Evolutionary conservation across 768 basidiomycete species (phyloP).

Genomic region (Sarcodon aspratus): DNA sequence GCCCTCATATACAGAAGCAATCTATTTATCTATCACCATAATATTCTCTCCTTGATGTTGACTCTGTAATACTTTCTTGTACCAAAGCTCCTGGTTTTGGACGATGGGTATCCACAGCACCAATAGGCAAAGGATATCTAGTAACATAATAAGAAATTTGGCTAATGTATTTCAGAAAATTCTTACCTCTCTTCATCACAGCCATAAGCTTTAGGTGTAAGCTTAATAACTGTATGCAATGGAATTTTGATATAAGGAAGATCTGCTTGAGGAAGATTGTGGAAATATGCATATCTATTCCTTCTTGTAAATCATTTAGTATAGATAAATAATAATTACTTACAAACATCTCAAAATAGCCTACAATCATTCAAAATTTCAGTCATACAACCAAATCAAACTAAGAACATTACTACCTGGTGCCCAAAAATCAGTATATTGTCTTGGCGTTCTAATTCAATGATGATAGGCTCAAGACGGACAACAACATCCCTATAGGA

Average conservation of each 20-base stretch:
- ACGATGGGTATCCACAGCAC: constrained; percentile 90
- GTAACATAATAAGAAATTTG: neutral
- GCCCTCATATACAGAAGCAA: neutral
- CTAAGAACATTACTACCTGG: constrained; percentile 29
- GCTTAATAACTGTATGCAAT: constrained; percentile 93
- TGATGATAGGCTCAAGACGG: constrained; percentile 93
- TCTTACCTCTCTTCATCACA: constrained; percentile 89
- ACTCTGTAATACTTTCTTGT: neutral
- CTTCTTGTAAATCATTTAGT: neutral
- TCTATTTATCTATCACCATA: neutral
- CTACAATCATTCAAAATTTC: constrained; percentile 17
- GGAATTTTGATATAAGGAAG: constrained; percentile 98
- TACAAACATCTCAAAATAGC: constrained; percentile 74
- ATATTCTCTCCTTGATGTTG: constrained; percentile 7
- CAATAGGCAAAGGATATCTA: constrained; percentile 83
- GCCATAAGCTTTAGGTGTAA: constrained; percentile 96
- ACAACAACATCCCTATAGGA: constrained; percentile 96
- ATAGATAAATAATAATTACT: constrained; percentile 13
- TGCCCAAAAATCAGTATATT: constrained; percentile 97
- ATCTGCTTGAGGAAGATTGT: constrained; percentile 82
- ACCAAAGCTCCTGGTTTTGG: constrained; percentile 29
- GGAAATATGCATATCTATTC: constrained; percentile 90
- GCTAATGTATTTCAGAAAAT: neutral
- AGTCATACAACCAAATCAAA: constrained; percentile 2
- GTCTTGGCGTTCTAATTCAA: constrained; percentile 97